phyloP scores from a whole-genome alignment of 805 yeast genomes.

The Teunomyces funiuensis region DNA sequence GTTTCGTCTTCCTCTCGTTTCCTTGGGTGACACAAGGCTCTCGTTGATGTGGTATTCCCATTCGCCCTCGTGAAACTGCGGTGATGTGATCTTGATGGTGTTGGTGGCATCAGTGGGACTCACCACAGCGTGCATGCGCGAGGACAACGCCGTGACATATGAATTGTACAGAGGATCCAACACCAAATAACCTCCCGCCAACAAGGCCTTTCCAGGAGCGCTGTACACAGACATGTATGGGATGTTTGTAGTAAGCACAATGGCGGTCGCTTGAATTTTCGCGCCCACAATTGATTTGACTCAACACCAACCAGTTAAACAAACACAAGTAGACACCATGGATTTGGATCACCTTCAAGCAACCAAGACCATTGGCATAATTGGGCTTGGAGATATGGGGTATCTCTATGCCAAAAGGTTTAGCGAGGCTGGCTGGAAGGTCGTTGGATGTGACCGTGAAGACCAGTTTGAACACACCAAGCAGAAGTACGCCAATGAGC shows the following conservation, averaged over 20 bases:
- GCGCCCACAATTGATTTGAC: not conserved
- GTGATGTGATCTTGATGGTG: conserved; percentile 55
- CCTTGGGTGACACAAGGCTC: conserved; percentile 17
- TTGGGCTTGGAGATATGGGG: conserved; percentile 98
- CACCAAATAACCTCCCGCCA: conserved; percentile 95
- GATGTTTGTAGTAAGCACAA: not conserved
- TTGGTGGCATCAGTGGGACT: conserved; percentile 7
- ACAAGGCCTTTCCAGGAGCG: conserved; percentile 93
- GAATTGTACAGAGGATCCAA: conserved; percentile 73
- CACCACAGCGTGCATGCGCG: conserved; percentile 82
- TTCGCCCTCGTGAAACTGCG: conserved; percentile 69
- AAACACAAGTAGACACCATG: not conserved
- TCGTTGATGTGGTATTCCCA: conserved; percentile 57
- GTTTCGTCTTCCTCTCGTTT: conserved; percentile 44
- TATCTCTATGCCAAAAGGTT: conserved; percentile 77
- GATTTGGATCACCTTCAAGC: conserved; percentile 4
- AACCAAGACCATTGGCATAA: conserved; percentile 73
- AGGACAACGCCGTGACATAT: conserved; percentile 81
- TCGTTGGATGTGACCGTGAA: conserved; percentile 84
- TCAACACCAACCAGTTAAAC: too few relatives aligned
- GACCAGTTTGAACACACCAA: conserved; percentile 51
- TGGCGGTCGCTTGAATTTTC: too few relatives aligned
- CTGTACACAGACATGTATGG: conserved; percentile 56
- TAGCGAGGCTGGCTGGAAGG: conserved; percentile 82
- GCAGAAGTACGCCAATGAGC: conserved; percentile 38